These are phyloP conservation scores for Verticillium tricorpus DNA, from an alignment of 2,329 filamentous ascomycete genomes.

Conservation along the genomic window DNA sequence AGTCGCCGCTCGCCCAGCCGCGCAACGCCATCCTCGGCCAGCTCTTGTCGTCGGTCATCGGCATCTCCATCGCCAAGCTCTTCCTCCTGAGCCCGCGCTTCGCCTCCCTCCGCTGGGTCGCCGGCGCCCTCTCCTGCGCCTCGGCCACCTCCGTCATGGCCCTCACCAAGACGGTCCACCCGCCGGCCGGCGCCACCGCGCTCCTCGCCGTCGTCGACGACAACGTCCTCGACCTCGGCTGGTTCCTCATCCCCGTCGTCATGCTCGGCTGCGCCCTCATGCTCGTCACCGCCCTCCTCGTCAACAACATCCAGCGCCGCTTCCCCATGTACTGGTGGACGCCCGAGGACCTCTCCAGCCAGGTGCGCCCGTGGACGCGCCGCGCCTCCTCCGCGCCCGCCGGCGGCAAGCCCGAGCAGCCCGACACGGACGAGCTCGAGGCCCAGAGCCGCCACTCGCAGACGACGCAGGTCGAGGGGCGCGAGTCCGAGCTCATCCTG, in stretches of 20 bases:
- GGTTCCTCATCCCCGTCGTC: constrained; percentile 62
- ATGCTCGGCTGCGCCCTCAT: constrained; percentile 58
- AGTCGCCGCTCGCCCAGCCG: constrained; percentile 69
- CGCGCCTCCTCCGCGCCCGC: neutral
- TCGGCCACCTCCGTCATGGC: constrained; percentile 60
- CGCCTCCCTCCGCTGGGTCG: constrained; percentile 56
- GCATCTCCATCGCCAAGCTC: constrained; percentile 59
- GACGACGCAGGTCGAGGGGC: constrained; percentile 3
- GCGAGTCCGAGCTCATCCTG: constrained; percentile 27
- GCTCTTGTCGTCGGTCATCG: constrained; percentile 55
- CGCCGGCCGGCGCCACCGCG: constrained; percentile 70
- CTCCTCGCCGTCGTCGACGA: constrained; percentile 61
- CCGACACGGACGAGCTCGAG: neutral
- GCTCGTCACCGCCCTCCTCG: constrained; percentile 54
- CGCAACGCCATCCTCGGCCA: constrained; percentile 67
- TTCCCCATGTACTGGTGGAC: constrained; percentile 73
- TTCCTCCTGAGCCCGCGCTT: constrained; percentile 48
- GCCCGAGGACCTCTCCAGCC: constrained; percentile 23
- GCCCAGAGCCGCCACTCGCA: neutral
- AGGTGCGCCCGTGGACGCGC: constrained; percentile 4
- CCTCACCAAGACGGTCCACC: constrained; percentile 67
- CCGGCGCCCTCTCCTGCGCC: constrained; percentile 61
- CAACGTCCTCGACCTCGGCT: constrained; percentile 53
- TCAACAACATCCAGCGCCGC: constrained; percentile 65
- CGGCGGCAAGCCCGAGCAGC: neutral